A percentile compares a stretch with the other conserved stretches of the same genome.
Evolutionary conservation across 805 yeast species (phyloP).

Genomic region (Pichia cabralensis): DNA sequence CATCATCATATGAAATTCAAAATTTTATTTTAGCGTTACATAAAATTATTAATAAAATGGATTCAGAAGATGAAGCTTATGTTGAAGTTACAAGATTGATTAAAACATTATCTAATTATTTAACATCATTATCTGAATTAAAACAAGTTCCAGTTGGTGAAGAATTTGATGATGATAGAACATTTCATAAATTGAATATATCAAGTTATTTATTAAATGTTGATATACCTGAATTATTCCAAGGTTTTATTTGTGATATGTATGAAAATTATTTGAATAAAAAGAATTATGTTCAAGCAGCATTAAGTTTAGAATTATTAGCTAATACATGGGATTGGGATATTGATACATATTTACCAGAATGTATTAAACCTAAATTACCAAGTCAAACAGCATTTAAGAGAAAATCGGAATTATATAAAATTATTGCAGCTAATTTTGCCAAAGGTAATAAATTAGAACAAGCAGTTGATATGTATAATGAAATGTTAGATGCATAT

Average conservation of each 20-base stretch:
- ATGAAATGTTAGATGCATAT: conserved; percentile 68
- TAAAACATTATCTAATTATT: conserved; percentile 47
- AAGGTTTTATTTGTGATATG: conserved; percentile 68
- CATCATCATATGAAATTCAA: conserved; percentile 43
- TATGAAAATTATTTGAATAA: conserved; percentile 52
- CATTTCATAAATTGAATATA: conserved; percentile 67
- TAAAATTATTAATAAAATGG: conserved; percentile 40
- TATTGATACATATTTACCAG: conserved; percentile 43
- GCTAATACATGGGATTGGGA: conserved; percentile 75
- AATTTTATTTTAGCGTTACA: conserved; percentile 39
- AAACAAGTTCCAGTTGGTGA: conserved; percentile 68
- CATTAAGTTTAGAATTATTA: conserved; percentile 64
- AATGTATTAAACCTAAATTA: conserved; percentile 54
- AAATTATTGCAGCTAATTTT: conserved; percentile 60
- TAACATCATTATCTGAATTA: conserved; percentile 56
- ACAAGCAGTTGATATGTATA: conserved; percentile 69
- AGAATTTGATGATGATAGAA: conserved; percentile 81
- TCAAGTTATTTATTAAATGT: conserved; percentile 70
- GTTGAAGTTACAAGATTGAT: conserved; percentile 39
- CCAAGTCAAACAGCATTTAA: conserved; percentile 78
- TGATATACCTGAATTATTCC: conserved; percentile 68
- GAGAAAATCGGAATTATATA: conserved; percentile 64
- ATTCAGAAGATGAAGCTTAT: conserved; percentile 56
- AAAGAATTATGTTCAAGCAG: conserved; percentile 70
- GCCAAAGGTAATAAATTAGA: conserved; percentile 65